Evolutionary conservation across 768 basidiomycete genomes (phyloP).

Genomic region (Phallus indusiatus): DNA sequence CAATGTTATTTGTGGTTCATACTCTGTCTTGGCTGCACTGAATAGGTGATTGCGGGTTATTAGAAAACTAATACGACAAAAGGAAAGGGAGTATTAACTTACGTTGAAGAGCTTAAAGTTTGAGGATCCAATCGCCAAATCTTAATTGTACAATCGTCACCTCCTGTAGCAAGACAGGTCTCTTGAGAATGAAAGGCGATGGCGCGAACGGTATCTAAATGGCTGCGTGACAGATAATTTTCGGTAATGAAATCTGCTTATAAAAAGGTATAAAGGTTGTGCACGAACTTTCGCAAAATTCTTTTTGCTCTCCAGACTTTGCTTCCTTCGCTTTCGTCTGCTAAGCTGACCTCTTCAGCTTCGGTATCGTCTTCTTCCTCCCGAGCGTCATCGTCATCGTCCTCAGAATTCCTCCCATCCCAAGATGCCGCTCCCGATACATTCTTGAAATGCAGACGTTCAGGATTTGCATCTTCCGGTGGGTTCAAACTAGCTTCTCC

Average conservation of each 20-base stretch:
- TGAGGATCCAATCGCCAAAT: constrained; percentile 86
- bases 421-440: constrained; percentile 34
- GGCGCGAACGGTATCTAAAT: constrained; percentile 87
- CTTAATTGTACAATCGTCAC: constrained; percentile 93
- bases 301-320: constrained; percentile 82
- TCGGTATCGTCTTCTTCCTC: constrained; percentile 46
- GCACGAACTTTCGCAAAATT: constrained; percentile 78
- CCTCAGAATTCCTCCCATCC: constrained; percentile 46
- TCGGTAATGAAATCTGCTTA: not conserved
- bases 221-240: constrained; percentile 36
- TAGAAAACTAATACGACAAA: constrained; percentile 11
- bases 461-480: not conserved
- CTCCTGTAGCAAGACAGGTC: constrained; percentile 81
- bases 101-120: constrained; percentile 68
- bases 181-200: constrained; percentile 85
- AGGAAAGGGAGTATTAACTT: constrained; percentile 26
- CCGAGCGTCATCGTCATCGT: constrained; percentile 58
- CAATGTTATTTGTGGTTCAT: constrained; percentile 87
- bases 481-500: not conserved
- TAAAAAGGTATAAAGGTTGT: not conserved
- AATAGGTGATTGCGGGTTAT: constrained; percentile 10
- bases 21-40: constrained; percentile 69
- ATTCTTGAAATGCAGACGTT: constrained; percentile 17
- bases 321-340: constrained; percentile 55
- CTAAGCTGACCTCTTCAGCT: constrained; percentile 34